Conservation (phyloP, 768 basidiomycete species). For the Chalciporus chontae region DNA sequence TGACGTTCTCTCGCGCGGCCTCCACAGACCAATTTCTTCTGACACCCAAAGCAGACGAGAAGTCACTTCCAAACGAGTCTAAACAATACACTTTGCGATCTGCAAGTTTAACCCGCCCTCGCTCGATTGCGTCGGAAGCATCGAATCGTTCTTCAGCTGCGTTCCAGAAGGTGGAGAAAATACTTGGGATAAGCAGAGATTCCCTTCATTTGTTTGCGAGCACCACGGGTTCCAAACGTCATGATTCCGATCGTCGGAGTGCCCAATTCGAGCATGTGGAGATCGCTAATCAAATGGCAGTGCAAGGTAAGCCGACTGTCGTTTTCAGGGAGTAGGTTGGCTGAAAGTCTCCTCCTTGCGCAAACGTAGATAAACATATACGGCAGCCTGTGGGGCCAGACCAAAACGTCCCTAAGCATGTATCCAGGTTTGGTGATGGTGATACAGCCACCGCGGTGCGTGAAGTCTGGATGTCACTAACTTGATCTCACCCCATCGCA, state of each 20-base stretch:
- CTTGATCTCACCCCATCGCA: slow-evolving; percentile 13
- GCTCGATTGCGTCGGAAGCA: slow-evolving; percentile 2
- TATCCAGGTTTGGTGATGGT: slow-evolving; percentile 14
- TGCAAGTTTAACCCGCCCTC: slow-evolving; percentile 5
- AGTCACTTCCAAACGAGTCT: background rate
- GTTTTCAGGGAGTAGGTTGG: background rate
- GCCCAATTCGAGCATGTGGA: slow-evolving; percentile 14
- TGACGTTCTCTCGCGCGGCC: background rate
- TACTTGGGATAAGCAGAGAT: slow-evolving; percentile 30
- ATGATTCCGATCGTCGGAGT: slow-evolving; percentile 13
- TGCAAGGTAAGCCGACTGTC: slow-evolving; percentile 21
- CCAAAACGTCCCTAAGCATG: slow-evolving; percentile 8
- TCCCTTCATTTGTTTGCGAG: slow-evolving; percentile 29
- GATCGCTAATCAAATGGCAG: slow-evolving; percentile 12
- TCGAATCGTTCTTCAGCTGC: slow-evolving; percentile 23
- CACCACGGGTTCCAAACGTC: slow-evolving; percentile 7
- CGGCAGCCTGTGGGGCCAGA: slow-evolving; percentile 10
- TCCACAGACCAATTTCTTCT: slow-evolving; percentile 10
- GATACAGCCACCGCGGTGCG: slow-evolving; percentile 25
- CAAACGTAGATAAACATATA: slow-evolving; percentile 14
- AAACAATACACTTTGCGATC: slow-evolving; percentile 1
- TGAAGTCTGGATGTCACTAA: slow-evolving; percentile 1
- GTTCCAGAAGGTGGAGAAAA: slow-evolving; percentile 32
- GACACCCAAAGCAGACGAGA: slow-evolving; percentile 12
- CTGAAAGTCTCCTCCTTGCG: slow-evolving; percentile 1